Base-by-base conservation (phyloP, 768 basidiomycete species). In the Panus rudis region DNA sequence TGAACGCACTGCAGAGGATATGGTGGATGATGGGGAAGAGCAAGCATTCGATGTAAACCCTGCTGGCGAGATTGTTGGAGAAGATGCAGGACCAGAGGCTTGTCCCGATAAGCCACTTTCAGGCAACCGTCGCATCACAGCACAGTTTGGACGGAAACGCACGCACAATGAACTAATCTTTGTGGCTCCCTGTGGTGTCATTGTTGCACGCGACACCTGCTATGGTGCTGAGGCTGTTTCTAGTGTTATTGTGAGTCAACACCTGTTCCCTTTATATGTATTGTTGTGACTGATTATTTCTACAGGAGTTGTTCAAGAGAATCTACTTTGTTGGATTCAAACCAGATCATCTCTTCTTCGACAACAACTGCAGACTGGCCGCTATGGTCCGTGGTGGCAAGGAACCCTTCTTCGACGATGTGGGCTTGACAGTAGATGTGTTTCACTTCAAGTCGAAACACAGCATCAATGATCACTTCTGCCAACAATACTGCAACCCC, bases 381-480 rank as follows among this genome's bases (percentile, higher is more conserved):
- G 39, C 46, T 39, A 50, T 57, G 8, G 58, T 63, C 42, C 10
- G 16, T 10, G 28, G 28, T 16, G 51, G 57, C 25, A 40, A 48
- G 14, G 51, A 58, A 30, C 42, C 48, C 0, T 53, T 51, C 24
- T 57, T 59, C 21, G 2, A 39, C 10, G 16, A 42, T 8, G 49
- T 62, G 11, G 53, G 58, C 1, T 50, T 67, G 2, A 47, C 48
- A 1, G 62, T 70, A 0, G 63, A 70, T 26, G 61, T 66, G 0
- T 70, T 67, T 24, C 69, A 70, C 27, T 64, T 57, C 52, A 57
- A 59, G 13, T 52, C 50, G 14, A 69, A 69, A 43, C 68, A 69
- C 51, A 61, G 54, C 8, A 47, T 57, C 23, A 47, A 31, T 0
- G 55, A 63, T 23, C 41, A 14, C 0, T 57, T 46, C 13, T 69